These are phyloP conservation scores for Penicillium sp. DNA, from an alignment of 2,329 filamentous ascomycete species.

Conservation along the genomic window DNA sequence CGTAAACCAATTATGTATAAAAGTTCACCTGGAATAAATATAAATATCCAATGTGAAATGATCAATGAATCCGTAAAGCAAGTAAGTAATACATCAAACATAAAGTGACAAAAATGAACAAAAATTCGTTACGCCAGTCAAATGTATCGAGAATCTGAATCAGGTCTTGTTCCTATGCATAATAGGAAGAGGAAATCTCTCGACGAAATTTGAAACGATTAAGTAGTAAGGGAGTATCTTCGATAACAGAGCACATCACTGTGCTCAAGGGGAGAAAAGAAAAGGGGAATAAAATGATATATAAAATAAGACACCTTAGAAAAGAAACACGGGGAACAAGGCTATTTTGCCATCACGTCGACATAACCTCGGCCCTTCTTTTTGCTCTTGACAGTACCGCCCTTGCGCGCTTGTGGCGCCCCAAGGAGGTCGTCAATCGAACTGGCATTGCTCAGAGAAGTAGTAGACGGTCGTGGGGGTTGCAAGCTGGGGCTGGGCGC, in stretches of 20 bases:
- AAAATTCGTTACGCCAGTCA: neutral
- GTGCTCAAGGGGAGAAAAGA: neutral
- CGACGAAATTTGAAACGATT: too few relatives aligned
- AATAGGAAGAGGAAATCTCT: too few relatives aligned
- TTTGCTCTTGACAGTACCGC: constrained; percentile 59
- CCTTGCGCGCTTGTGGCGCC: constrained; percentile 66
- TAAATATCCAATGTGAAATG: neutral
- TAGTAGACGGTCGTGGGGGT: constrained; percentile 67
- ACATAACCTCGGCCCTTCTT: constrained; percentile 88
- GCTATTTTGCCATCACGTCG: constrained; percentile 80
- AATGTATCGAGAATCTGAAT: neutral
- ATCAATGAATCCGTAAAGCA: neutral
- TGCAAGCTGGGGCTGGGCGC: constrained; percentile 31
- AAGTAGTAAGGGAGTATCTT: too few relatives aligned
- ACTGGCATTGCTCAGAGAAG: constrained; percentile 84
- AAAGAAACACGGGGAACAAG: neutral
- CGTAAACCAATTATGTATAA: neutral
- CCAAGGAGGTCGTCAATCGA: constrained; percentile 91
- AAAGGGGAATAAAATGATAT: neutral
- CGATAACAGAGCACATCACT: neutral
- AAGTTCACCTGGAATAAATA: neutral
- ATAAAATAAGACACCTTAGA: neutral
- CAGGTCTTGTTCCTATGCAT: too few relatives aligned
- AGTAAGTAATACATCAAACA: neutral
- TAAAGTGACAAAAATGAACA: neutral